Conservation (phyloP, 441 rosid species). For the Gossypium trilobum region DNA sequence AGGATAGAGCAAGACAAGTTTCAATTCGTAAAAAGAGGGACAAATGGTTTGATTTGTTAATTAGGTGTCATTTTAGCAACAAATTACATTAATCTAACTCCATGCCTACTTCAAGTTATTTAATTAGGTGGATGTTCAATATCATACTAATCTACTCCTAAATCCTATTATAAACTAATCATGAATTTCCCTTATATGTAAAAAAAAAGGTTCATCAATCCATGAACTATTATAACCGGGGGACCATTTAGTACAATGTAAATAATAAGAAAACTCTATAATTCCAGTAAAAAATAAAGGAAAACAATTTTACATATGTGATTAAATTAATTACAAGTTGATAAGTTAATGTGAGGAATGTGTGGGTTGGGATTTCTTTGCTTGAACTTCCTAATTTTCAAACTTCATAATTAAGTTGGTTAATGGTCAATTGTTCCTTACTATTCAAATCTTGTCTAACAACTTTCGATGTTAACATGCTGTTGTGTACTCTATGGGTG, state of each 20-base stretch:
- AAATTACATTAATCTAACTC: slow-evolving; percentile 3
- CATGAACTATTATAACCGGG: no score
- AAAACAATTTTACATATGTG: no score
- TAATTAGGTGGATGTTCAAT: neutral
- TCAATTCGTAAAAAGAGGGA: neutral
- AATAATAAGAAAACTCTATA: no score
- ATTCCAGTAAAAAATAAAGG: no score
- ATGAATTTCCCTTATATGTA: no score
- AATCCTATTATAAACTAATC: no score
- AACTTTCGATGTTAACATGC: slow-evolving; percentile 1
- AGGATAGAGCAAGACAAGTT: neutral
- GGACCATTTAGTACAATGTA: no score
- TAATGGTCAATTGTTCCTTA: neutral
- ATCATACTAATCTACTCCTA: no score
- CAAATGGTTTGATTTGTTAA: neutral
- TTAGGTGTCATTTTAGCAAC: slow-evolving; percentile 8
- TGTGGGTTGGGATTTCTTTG: neutral
- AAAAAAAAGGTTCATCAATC: no score
- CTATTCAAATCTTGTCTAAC: slow-evolving; percentile 1
- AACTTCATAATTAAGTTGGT: slow-evolving; percentile 1
- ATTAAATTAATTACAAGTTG: neutral
- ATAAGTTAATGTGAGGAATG: neutral
- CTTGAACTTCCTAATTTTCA: neutral
- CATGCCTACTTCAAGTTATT: slow-evolving; percentile 9
- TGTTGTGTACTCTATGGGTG: neutral